Conservation (phyloP, 2,329 filamentous ascomycete genomes). For the Ophiognomonia clavigignenti-juglandacearum region DNA sequence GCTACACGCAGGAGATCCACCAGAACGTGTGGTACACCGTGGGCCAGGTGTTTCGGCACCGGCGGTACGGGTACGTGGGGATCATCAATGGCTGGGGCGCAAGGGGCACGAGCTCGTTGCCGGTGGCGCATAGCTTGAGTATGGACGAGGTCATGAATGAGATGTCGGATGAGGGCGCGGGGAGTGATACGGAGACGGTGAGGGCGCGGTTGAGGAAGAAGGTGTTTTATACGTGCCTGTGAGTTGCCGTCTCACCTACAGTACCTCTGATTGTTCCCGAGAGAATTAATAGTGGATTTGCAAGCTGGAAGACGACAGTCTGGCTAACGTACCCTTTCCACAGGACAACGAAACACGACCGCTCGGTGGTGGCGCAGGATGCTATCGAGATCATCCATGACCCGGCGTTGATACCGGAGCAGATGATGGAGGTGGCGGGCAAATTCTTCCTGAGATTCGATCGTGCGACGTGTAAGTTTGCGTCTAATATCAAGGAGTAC, state of each 20-base stretch:
- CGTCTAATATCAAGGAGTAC: conserved; percentile 75
- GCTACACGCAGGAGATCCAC: conserved; percentile 30
- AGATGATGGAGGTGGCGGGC: conserved; percentile 67
- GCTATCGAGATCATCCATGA: conserved; percentile 65
- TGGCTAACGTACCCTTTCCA: conserved; percentile 38
- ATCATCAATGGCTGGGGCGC: conserved; percentile 85
- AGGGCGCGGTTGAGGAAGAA: conserved; percentile 53
- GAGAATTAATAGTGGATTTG: too few relatives aligned
- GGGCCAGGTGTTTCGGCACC: conserved; percentile 81
- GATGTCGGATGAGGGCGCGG: conserved; percentile 50
- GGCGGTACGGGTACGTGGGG: conserved; percentile 71
- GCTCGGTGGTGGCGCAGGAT: conserved; percentile 71
- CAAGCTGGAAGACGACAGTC: too few relatives aligned
- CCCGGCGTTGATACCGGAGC: conserved; percentile 40
- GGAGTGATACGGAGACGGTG: conserved; percentile 52
- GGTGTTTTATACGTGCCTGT: conserved; percentile 86
- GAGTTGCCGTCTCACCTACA: conserved; percentile 34
- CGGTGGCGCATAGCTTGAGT: conserved; percentile 21
- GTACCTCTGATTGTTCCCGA: neutral
- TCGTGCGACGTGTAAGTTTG: conserved; percentile 57
- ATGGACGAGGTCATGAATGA: conserved; percentile 26
- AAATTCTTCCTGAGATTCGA: conserved; percentile 90
- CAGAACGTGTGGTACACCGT: conserved; percentile 58
- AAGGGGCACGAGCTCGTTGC: conserved; percentile 21
- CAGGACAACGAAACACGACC: conserved; percentile 55